Base-by-base conservation (phyloP, 148 eudicot species). In the Beta vulgaris region DNA sequence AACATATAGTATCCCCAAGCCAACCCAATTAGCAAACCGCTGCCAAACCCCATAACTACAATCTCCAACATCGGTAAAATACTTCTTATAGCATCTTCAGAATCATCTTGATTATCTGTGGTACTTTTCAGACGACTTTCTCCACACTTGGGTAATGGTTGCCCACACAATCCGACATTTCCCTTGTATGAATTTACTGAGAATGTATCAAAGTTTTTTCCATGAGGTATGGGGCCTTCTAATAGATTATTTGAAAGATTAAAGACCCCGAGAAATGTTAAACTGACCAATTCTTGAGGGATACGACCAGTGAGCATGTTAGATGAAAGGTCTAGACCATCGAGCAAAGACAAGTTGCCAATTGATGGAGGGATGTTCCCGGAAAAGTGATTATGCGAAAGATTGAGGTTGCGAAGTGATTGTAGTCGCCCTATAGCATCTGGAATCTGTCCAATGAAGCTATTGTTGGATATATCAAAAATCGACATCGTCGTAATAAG, bases 311-410 rank as follows among this genome's bases (percentile, higher is more conserved):
- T 40, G 4, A 80, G 68, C 36, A 58, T 75, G 58, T 83, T 83
- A 36, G 44, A 67, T 16, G 80, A 79, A 37, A 83, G 77, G 74
- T 84, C 86, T 43, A 84, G 40, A 10, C 73, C 77, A 39, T 80
- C 79, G 9, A 84, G 81, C 36, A n/a, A 7, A 7, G 60, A 2
- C 36, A 76, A 12, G 3, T 55, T 57, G 3, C 73, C 73, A 6
- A 76, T 70, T 2, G 79, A 68, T 18, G 65, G n/a, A 1, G 79
- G 79, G 48, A 76, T 76, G 37, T 49, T 53, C 16, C 73, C 66
- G 15, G 19, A 68, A 21, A 76, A 49, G 49, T 21, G 58, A 29
- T 76, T 76, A 53, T 67, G n/a, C 19, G 79, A 67, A 7, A 68
- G 73, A 39, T 76, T 68, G 31, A 76, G 79, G 14, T 55, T 35